Evolutionary conservation across 306 rosid species (phyloP).

Genomic region (Lotus japonicus): DNA sequence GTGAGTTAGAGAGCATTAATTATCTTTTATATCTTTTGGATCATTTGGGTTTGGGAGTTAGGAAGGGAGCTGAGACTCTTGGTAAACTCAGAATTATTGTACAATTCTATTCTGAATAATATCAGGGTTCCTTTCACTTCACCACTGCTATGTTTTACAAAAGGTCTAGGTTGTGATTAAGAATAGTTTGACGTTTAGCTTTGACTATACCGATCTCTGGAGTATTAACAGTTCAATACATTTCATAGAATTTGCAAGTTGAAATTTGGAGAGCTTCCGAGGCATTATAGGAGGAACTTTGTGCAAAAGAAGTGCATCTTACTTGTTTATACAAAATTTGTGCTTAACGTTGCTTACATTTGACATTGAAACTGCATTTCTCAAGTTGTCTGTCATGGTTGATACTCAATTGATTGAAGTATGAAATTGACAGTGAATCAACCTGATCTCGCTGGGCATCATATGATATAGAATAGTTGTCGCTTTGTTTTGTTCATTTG

Average conservation of each 20-base stretch:
- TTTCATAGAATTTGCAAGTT: background rate
- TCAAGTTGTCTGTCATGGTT: background rate
- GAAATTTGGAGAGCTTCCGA: background rate
- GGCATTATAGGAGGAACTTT: background rate
- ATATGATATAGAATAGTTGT: background rate
- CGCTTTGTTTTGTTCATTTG: background rate
- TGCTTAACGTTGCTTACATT: background rate
- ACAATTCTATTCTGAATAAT: no score
- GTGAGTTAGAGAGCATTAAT: no score
- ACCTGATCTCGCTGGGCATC: background rate
- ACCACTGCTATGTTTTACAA: conserved; percentile 11
- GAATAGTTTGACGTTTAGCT: background rate
- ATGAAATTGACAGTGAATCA: background rate
- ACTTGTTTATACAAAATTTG: background rate
- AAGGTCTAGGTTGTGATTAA: background rate
- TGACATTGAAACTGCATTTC: background rate
- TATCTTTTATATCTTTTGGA: no score
- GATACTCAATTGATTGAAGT: background rate
- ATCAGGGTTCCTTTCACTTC: no score
- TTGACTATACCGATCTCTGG: background rate
- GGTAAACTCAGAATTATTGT: no score
- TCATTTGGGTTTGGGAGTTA: no score
- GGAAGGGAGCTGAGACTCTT: no score
- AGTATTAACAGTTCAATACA: background rate
- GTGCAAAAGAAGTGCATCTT: background rate